A percentile compares a stretch with the other conserved stretches of the same genome.
phyloP scores from a whole-genome alignment of 108 stramenopile species.

The Craspedostauros australis region DNA sequence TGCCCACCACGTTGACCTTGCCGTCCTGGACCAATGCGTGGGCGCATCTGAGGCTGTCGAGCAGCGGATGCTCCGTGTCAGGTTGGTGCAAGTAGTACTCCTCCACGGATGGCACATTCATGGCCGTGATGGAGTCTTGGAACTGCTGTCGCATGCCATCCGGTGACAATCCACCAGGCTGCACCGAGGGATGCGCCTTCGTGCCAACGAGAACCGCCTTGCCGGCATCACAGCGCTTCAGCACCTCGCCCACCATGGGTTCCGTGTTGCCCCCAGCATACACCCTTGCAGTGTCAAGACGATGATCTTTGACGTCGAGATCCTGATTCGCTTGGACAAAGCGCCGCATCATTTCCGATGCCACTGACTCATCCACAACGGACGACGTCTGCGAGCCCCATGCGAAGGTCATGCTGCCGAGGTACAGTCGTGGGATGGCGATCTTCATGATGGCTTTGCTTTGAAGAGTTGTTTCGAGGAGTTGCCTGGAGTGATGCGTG shows the following conservation, averaged over 20 bases:
- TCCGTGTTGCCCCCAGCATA: slow-evolving; percentile 85
- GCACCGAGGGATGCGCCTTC: slow-evolving; percentile 73
- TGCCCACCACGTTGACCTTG: slow-evolving; percentile 48
- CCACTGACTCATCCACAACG: slow-evolving; percentile 48
- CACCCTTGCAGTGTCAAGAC: slow-evolving; percentile 78
- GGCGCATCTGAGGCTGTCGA: slow-evolving; percentile 49
- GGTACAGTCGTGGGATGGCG: slow-evolving; percentile 59
- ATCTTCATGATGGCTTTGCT: slow-evolving; percentile 29
- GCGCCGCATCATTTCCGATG: slow-evolving; percentile 41
- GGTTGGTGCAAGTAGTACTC: slow-evolving; percentile 89
- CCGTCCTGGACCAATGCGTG: slow-evolving; percentile 50
- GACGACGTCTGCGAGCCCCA: slow-evolving; percentile 75
- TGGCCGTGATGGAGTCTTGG: slow-evolving; percentile 46
- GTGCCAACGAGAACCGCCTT: slow-evolving; percentile 37
- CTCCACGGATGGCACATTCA: slow-evolving; percentile 32
- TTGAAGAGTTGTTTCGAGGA: too few species aligned
- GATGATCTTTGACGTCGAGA: slow-evolving; percentile 16
- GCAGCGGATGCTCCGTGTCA: slow-evolving; percentile 54
- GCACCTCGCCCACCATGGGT: slow-evolving; percentile 40
- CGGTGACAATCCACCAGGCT: slow-evolving; percentile 53
- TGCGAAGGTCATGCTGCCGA: slow-evolving; percentile 88
- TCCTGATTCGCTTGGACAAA: slow-evolving; percentile 28
- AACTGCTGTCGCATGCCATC: slow-evolving; percentile 60
- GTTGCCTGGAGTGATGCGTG: too few species aligned
- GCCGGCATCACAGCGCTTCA: slow-evolving; percentile 7